Percentiles rank a stretch among this genome's conserved stretches.
Evolutionary conservation across 2,329 filamentous ascomycete species (phyloP).

Genomic region (Fusarium drepaniforme): DNA sequence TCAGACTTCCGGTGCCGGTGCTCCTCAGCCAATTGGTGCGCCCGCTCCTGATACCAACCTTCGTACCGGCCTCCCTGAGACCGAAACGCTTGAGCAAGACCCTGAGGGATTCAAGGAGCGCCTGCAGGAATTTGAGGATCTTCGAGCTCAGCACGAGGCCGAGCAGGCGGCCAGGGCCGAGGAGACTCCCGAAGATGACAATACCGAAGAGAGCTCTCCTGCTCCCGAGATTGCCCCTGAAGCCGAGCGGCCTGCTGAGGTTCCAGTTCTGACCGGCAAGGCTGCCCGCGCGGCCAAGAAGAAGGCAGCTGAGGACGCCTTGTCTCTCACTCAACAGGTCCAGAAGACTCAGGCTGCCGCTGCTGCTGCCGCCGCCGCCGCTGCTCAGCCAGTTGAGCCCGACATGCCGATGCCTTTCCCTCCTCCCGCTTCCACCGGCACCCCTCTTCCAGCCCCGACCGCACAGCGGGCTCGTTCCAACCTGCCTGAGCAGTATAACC

Average conservation of each 20-base stretch:
- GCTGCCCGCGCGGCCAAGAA: constrained; percentile 47
- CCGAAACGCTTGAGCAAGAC: constrained; percentile 65
- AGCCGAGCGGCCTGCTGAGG: constrained; percentile 26
- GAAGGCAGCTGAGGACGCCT: constrained; percentile 52
- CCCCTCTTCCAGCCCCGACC: constrained; percentile 88
- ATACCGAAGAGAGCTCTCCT: constrained; percentile 29
- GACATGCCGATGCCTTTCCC: constrained; percentile 83
- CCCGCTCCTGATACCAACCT: constrained; percentile 49
- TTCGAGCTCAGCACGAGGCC: constrained; percentile 79
- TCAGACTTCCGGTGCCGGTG: constrained; percentile 38
- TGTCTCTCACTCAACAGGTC: constrained; percentile 86
- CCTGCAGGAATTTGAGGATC: constrained; percentile 84
- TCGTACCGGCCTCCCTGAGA: constrained; percentile 62
- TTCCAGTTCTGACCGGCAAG: constrained; percentile 36
- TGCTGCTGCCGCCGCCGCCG: constrained; percentile 47
- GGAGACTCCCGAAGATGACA: constrained; percentile 51
- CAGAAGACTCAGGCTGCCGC: constrained; percentile 76
- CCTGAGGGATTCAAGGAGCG: constrained; percentile 75
- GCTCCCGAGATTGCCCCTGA: constrained; percentile 19
- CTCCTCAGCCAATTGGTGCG: constrained; percentile 54
- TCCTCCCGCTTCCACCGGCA: constrained; percentile 74
- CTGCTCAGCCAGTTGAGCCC: constrained; percentile 61
- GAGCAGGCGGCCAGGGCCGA: constrained; percentile 54
- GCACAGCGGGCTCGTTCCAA: constrained; percentile 88
- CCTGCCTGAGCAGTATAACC: constrained; percentile 78